Evolutionary conservation across 495 filamentous ascomycete genomes (phyloP), one percentile per base, ranked within the genome.

Genomic region (Aspergillus kassunensis): DNA sequence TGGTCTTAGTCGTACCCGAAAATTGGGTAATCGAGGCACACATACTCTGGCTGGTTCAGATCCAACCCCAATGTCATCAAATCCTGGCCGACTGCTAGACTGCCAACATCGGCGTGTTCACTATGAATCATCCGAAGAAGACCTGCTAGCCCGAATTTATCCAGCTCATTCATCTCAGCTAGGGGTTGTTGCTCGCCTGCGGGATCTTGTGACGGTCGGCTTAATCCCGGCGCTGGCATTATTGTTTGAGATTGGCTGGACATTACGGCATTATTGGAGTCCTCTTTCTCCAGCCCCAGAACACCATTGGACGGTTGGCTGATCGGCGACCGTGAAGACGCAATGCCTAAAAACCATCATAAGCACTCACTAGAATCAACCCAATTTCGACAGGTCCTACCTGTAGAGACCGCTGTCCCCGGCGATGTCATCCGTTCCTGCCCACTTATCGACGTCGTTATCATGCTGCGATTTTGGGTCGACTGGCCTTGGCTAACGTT

Each of bases 81-180:
- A 63, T 96, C 90, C 58, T 92, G 81, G 12, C 91, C 91, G 41
- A 83, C 77, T 18, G 89, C 82, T 40, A 95, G 76, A 48, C 81
- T 79, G 21, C 83, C 82, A 57, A 90, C 83, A 67, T 92, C 88
- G 11, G 84, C 82, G 61, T 81, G 89, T 39, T 85, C 83, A 61
- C 84, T 84, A 62, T 85, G 87, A 71, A 93, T 88, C 73, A 90
- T 82, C 27, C 82, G 80, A 21, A 90, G 76, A 30, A 95, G 73
- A 0, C 91, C 91, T 44, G 86, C 83, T 16, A 96, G 70, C 21
- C 91, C 90, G 67, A 84, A 95, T 49, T 81, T 85, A 61, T 96
- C 91, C 13, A 83, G 75, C 30, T 88, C 82, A 34, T 80, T 80
- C 90, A 96, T 91, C 47, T 88, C 80, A 21, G 82, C 76, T 20